phyloP scores from a whole-genome alignment of 345 rosid genomes.

The Schrenkiella parvula region DNA sequence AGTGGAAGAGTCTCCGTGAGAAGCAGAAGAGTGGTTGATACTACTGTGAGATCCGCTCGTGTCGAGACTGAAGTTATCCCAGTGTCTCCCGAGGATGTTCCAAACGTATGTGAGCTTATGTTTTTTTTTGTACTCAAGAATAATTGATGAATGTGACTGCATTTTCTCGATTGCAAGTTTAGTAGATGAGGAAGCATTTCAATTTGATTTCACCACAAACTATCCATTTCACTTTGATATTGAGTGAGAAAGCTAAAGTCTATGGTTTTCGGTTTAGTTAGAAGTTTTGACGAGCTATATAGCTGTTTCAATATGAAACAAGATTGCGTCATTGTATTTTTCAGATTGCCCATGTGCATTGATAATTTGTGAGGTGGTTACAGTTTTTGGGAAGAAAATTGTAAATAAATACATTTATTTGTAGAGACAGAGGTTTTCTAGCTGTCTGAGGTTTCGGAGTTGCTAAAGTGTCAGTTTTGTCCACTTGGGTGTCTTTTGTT shows the following conservation, averaged over 20 bases:
- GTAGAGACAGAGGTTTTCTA: not conserved
- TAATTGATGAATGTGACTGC: not conserved
- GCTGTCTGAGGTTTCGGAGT: not conserved
- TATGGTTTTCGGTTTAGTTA: not conserved
- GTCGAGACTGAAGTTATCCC: constrained; percentile 64
- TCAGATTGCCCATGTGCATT: not conserved
- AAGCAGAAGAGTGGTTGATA: constrained; percentile 34
- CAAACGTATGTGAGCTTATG: constrained; percentile 37
- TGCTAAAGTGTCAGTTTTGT: not conserved
- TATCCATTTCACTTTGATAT: not conserved
- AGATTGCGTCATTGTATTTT: not conserved
- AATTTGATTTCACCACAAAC: not conserved
- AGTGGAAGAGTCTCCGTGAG: constrained; percentile 24
- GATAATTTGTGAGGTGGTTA: not conserved
- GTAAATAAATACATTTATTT: not conserved
- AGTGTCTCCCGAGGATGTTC: constrained; percentile 62
- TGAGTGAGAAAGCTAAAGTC: not conserved
- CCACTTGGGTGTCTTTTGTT: not conserved
- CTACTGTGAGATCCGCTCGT: constrained; percentile 49
- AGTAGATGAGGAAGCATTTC: not conserved
- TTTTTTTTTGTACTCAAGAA: not conserved
- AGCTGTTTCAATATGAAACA: not conserved
- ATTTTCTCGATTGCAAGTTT: not conserved
- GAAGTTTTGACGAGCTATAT: not conserved
- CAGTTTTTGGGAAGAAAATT: not conserved